Evolutionary conservation across 1,139 yeast species (phyloP), one percentile per base, ranked within the genome.

Genomic region (Kurtzmaniella quercitrusa): DNA sequence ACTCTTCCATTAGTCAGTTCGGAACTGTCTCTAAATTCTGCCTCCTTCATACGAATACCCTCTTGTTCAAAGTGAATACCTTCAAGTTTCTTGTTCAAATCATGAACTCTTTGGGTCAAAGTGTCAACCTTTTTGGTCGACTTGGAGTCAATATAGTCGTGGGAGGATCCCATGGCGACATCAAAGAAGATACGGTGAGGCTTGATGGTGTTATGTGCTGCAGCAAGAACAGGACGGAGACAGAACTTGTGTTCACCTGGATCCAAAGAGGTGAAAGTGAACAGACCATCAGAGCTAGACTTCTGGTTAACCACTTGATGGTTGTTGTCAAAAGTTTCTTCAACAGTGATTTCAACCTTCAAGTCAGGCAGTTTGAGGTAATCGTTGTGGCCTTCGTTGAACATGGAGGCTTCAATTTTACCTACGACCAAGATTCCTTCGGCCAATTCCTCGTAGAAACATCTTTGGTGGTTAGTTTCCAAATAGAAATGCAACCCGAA

Each of bases 201-300:
- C 47, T 63, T 68, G 37, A 57, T 57, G 20, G 47, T 45, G 65
- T 55, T n/a, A 33, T 17, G n/a, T 14, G 70, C 70, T 50, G 68
- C 74, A n/a, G 45, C 48, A 56, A 71, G 68, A 16, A 62, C 51
- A 30, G 78, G 78, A 11, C 66, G 67, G 55, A 73, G 61, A 52
- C 78, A 73, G 60, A 73, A 67, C 53, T 65, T 71, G 60, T 73
- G 78, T 55, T 72, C 78, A 46, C 78, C 78, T 15, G 68, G 51
- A 38, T 70, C 78, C 35, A 61, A 56, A 1, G 76, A 67, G 33
- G 71, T 67, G 54, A 70, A 67, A 14, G 74, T 63, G 54, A 72
- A 69, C 36, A 68, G 74, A 18, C 76, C 76, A 39, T 55, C 51
- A 18, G 75, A 60, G 8, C 63, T 48, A 7, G 72, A 65, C 49